A percentile compares a stretch with the other conserved stretches of the same genome.
Evolutionary conservation across 2,329 filamentous ascomycete genomes (phyloP).

Genomic region (Magnaporthiopsis rhizophila): DNA sequence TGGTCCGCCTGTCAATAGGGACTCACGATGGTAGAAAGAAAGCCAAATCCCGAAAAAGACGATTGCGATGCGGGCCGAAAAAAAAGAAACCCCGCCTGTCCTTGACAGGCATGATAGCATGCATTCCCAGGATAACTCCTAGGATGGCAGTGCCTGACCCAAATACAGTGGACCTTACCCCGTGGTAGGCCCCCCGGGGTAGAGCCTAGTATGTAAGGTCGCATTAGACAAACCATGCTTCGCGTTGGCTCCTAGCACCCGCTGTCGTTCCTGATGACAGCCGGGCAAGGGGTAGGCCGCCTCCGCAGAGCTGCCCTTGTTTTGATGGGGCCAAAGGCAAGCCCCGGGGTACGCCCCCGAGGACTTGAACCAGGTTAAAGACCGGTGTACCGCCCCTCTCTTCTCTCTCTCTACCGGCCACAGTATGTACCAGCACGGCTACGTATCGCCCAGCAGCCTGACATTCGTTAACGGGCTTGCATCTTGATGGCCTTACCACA

Average conservation of each 20-base stretch:
- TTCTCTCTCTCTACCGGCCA: background rate
- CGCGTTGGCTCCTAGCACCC: background rate
- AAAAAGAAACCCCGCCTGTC: background rate
- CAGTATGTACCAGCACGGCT: background rate
- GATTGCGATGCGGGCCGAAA: background rate
- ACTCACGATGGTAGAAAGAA: background rate
- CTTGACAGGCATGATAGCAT: no score
- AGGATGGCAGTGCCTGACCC: background rate
- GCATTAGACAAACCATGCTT: background rate
- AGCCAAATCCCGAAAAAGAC: no score
- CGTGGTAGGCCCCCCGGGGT: no score
- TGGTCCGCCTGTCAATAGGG: background rate
- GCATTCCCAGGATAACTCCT: no score
- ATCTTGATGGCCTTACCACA: background rate
- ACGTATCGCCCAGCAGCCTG: background rate
- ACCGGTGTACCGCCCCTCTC: background rate
- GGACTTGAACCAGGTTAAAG: background rate
- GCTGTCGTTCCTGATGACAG: background rate
- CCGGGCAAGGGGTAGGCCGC: background rate
- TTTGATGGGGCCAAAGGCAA: background rate
- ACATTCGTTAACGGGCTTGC: background rate
- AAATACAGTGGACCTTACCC: background rate
- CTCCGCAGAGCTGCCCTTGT: background rate
- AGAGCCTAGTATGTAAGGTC: background rate
- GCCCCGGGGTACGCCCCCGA: background rate